Base-by-base conservation (phyloP, 768 basidiomycete genomes). In the Tephrocybe sp. region DNA sequence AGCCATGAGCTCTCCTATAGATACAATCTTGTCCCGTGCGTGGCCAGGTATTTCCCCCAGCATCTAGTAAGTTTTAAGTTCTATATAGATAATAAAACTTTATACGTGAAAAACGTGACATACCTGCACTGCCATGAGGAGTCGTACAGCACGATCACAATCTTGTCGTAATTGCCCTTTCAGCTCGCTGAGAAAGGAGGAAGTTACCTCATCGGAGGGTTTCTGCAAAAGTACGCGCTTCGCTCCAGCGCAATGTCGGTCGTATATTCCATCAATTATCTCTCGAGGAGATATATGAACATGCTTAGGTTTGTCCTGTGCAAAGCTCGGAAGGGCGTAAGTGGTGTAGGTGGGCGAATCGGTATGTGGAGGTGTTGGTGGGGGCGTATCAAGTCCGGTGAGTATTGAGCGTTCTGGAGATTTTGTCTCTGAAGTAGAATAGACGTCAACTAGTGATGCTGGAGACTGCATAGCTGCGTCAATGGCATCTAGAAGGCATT, bases 1-100 rank as follows among this genome's bases (percentile, higher is more conserved):
- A 1, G 52, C 45, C 52, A 53, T 53, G n/a, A 53, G 47, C 19
- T 53, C 52, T 34, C 52, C 52, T 8, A 53, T 43, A 3, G 52
- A 53, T 5, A 53, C 47, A 16, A 53, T 40, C 11, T 31, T 36
- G 19, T 53, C 52, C 9, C 52, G 45, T 4, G 40, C 48, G 10
- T 46, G 45, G 22, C 39, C 22, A 7, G 52, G 23, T 13, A 53
- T 53, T 36, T 53, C 52, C 8, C 52, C 49, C 8, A 47, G 20
- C n/a, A 22, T 48, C 39, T 53, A n/a, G 23, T n/a, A 41, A 34
- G 12, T 13, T 39, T 36, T 22, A 12, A 35, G 31, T 30, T 39
- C n/a, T n/a, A n/a, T n/a, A n/a, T n/a, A n/a, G n/a, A n/a, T n/a
- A n/a, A n/a, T n/a, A n/a, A n/a, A n/a, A n/a, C n/a, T n/a, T n/a